Evolutionary conservation across 768 basidiomycete genomes (phyloP).

Genomic region (Rickenella mellea): DNA sequence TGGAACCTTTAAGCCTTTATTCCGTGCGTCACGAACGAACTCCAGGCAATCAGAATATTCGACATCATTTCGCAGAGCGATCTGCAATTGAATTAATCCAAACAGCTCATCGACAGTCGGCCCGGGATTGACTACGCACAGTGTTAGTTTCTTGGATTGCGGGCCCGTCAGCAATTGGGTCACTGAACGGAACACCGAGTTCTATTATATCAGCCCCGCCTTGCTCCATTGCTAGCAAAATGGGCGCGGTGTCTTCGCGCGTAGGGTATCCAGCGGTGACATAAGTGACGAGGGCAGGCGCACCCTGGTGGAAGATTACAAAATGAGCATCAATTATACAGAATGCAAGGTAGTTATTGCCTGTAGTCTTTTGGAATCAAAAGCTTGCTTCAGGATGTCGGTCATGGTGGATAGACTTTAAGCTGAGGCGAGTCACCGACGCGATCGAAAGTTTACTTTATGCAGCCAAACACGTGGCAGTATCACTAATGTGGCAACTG

Average conservation of each 20-base stretch:
- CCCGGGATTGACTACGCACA: slow-evolving; percentile 45
- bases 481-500: too few relatives aligned
- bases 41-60: slow-evolving; percentile 70
- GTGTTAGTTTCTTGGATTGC: slow-evolving; percentile 90
- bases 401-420: slow-evolving; percentile 40
- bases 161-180: slow-evolving; percentile 93
- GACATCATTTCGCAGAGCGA: slow-evolving; percentile 74
- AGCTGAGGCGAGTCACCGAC: not conserved
- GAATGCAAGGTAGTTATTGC: slow-evolving; percentile 20
- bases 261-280: slow-evolving; percentile 91
- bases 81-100: slow-evolving; percentile 32
- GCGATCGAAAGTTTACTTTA: not conserved
- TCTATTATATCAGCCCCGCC: slow-evolving; percentile 95
- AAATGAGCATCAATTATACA: not conserved
- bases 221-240: slow-evolving; percentile 85
- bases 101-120: not conserved
- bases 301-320: slow-evolving; percentile 28
- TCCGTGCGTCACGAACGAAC: slow-evolving; percentile 68
- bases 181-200: slow-evolving; percentile 91
- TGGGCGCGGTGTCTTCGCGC: slow-evolving; percentile 68
- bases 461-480: too few relatives aligned
- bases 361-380: slow-evolving; percentile 53
- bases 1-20: slow-evolving; percentile 74
- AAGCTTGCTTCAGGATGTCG: slow-evolving; percentile 60
- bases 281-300: slow-evolving; percentile 72